Evolutionary conservation across 2,329 filamentous ascomycete species (phyloP), one percentile per base, ranked within the genome.

Genomic region (Cryphonectria nitschkei): DNA sequence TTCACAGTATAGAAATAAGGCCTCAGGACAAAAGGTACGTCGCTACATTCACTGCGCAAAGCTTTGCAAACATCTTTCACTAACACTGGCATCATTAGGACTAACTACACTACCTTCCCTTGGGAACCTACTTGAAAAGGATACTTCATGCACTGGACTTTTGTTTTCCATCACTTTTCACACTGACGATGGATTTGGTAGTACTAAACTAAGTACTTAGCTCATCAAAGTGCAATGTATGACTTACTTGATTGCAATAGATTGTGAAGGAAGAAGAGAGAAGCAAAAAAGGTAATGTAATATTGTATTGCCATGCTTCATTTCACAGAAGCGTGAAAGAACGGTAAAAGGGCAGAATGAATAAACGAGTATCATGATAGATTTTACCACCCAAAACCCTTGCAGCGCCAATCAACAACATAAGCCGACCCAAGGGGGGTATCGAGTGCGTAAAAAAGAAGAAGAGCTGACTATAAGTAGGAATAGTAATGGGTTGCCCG

Each of bases 391-490:
- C 65, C 68, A 68, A 46, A 37, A 66, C 65, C 68, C 65, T 56
- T 41, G 54, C 34, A 67, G 61, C 68, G 60, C 61, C 39, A 67
- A 72, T 29, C 65, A 74, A 65, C 65, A 73, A 62, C 69, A 67
- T n/a, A 71, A 70, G 61, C 70, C 68, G 69, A 67, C 69, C 70
- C 65, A 65, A 71, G 72, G 74, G 74, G 74, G 71, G 71, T 75
- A 75, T 75, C 74, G 67, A 68, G 68, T 72, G 68, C 71, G 68
- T 52, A 67, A 62, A 68, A 68, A 46, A 66, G 9, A 62, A 19
- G 29, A 26, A 62, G 32, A 60, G 68, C 62, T 68, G 71, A 69
- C 69, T n/a, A n/a, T n/a, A 50, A 50, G 22, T 62, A 67, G 58
- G 69, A 41, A 65, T n/a, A 46, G 29, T 56, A 65, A 68, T 32